phyloP scores from a whole-genome alignment of 805 yeast species.

The Maudiozyma serrabonitensis region DNA sequence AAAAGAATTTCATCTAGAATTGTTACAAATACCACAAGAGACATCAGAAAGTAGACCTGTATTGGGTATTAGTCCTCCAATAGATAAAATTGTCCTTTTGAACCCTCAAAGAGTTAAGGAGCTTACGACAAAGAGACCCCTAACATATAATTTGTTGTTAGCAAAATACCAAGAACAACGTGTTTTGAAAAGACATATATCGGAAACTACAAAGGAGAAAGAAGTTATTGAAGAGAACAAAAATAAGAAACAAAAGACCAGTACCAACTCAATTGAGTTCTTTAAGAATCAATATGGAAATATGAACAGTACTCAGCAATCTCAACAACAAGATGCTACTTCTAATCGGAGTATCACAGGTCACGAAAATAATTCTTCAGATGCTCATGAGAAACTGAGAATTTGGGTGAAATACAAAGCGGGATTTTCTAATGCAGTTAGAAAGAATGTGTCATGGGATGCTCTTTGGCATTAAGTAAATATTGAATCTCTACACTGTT shows the following conservation, averaged over 20 bases:
- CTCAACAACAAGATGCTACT: neutral
- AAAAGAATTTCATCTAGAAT: conserved; percentile 31
- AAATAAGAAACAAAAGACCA: conserved; percentile 13
- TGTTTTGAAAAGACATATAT: conserved; percentile 28
- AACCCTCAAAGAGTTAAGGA: conserved; percentile 18
- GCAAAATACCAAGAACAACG: conserved; percentile 25
- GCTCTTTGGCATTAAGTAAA: conserved; percentile 38
- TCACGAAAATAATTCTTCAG: neutral
- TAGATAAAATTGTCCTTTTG: conserved; percentile 19
- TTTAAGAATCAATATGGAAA: conserved; percentile 37
- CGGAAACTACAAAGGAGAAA: conserved; percentile 12
- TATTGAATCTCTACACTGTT: neutral
- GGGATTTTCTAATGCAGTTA: conserved; percentile 86
- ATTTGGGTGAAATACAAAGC: conserved; percentile 88
- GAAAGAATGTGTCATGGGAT: conserved; percentile 72
- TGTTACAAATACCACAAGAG: conserved; percentile 31
- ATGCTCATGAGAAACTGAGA: conserved; percentile 19
- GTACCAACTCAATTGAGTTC: conserved; percentile 23
- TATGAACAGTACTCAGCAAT: conserved; percentile 3
- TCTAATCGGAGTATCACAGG: too few species aligned
- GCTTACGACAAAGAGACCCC: conserved; percentile 20
- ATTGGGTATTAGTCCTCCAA: conserved; percentile 22
- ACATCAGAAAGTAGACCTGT: conserved; percentile 11
- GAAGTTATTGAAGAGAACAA: conserved; percentile 13
- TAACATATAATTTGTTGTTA: conserved; percentile 12